Evolutionary conservation across 768 basidiomycete genomes (phyloP).

Genomic region (Russula earlei): DNA sequence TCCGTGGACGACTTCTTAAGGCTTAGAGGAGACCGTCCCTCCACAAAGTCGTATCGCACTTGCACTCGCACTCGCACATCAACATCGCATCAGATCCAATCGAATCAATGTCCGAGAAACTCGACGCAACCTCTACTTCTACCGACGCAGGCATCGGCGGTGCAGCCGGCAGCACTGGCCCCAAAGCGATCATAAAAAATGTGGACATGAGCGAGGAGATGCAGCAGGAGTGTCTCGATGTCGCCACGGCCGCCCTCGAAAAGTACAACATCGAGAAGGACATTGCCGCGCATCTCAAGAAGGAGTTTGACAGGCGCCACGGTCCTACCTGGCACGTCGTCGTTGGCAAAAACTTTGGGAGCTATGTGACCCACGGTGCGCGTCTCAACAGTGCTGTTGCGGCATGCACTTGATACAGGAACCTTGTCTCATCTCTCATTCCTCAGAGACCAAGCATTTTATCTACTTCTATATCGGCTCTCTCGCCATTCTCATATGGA

Average conservation of each 20-base stretch:
- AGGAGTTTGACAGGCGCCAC: constrained; percentile 89
- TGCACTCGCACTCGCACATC: background rate
- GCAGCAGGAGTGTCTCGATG: constrained; percentile 90
- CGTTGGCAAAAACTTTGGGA: constrained; percentile 98
- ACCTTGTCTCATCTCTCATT: no score
- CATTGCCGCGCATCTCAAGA: constrained; percentile 96
- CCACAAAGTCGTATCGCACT: background rate
- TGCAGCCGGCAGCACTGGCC: constrained; percentile 28
- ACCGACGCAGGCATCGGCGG: constrained; percentile 40
- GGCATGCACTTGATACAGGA: no score
- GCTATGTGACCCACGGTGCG: constrained; percentile 92
- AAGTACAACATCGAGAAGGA: constrained; percentile 96
- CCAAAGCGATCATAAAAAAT: constrained; percentile 91
- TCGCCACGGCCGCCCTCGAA: constrained; percentile 76
- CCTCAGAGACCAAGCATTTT: constrained; percentile 90
- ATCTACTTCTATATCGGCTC: constrained; percentile 97
- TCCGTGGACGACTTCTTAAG: background rate
- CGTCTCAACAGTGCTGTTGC: constrained; percentile 22
- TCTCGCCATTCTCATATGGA: constrained; percentile 92
- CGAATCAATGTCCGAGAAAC: constrained; percentile 31
- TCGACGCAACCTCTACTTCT: constrained; percentile 49
- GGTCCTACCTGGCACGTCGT: constrained; percentile 98
- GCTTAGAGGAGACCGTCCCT: background rate
- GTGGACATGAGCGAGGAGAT: constrained; percentile 96
- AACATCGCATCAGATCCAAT: constrained; percentile 5